Evolutionary conservation across 805 yeast species (phyloP), one percentile per base, ranked within the genome.

Genomic region (Wickerhamomyces subpelliculosus): DNA sequence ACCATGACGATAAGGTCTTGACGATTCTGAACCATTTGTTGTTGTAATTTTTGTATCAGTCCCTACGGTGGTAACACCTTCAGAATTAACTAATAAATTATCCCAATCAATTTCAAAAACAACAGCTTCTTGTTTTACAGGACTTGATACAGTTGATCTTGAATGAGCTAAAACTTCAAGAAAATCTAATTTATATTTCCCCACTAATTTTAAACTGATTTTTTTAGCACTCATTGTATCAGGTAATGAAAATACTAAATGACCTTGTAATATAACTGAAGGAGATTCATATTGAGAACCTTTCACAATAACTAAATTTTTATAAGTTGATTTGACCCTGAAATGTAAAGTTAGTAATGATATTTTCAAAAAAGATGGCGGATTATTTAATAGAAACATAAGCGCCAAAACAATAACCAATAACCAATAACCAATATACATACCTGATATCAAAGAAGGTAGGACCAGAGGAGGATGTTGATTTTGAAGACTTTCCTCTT

Each of bases 91-190:
- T 17, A 68, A 44, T 6, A 75, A 57, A 44, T 78, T 73, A 42
- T 80, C 84, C 96, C 95, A 87, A 20, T 62, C 64, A 44, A 78
- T 77, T 46, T 87, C 93, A 49, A 76, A 86, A 4, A 89, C 55
- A 8, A 67, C 67, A 39, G 73, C 70, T 32, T 77, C 80, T 51
- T 80, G 70, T 38, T 64, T 66, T 3, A 67, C 68, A 3, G 68
- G 59, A 28, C 62, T 58, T 3, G 68, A 60, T 12, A 63, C 52
- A 12, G 59, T 57, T 4, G 49, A 50, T 28, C 55, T 64, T 59
- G 48, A 67, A 63, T 39, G 58, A 14, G 72, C 54, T 8, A 70
- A 57, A 23, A 67, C 67, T 42, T 68, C 69, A 17, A 68, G 59
- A 29, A 90, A 40, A 58, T 71, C 85, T 73, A 84, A 46, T 68